Conservation (phyloP, 345 rosid species). For the Syzygium oleosum region DNA sequence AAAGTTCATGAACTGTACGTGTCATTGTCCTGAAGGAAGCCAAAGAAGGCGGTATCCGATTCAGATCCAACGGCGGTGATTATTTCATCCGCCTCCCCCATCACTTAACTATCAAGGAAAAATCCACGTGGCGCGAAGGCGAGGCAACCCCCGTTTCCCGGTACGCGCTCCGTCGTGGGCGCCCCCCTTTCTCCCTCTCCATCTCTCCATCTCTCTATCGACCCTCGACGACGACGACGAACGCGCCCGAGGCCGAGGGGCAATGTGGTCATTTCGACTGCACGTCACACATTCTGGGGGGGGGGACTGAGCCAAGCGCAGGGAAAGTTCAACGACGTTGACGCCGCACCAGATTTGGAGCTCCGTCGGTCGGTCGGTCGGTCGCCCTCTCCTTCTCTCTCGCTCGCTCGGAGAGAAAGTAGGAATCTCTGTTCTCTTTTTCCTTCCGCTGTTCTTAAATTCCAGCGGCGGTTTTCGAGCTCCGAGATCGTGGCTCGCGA, state of each 20-base stretch:
- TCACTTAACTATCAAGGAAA: not conserved
- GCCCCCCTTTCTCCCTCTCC: not conserved
- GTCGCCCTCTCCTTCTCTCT: not conserved
- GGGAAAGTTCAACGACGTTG: slow-evolving; percentile 24
- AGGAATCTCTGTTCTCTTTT: not conserved
- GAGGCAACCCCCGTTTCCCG: not conserved
- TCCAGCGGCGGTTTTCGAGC: not conserved
- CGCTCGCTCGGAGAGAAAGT: not conserved
- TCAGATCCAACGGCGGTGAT: not conserved
- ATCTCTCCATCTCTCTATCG: not conserved
- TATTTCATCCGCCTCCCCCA: not conserved
- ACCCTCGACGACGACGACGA: not conserved
- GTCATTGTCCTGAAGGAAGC: too few species aligned
- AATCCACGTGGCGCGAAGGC: not conserved
- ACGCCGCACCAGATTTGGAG: slow-evolving; percentile 24
- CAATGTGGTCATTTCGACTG: not conserved
- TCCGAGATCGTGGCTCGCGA: not conserved
- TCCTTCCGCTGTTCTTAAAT: not conserved
- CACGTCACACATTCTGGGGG: too few species aligned
- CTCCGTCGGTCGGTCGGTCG: slow-evolving; percentile 13
- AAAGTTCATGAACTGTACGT: fast-evolving
- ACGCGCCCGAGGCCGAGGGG: not conserved
- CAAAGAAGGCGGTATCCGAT: too few species aligned
- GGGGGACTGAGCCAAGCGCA: not conserved
- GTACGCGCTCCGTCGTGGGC: not conserved